These are phyloP conservation scores for Xylaria flabelliformis DNA, from an alignment of 495 filamentous ascomycete species.

Conservation along the genomic window DNA sequence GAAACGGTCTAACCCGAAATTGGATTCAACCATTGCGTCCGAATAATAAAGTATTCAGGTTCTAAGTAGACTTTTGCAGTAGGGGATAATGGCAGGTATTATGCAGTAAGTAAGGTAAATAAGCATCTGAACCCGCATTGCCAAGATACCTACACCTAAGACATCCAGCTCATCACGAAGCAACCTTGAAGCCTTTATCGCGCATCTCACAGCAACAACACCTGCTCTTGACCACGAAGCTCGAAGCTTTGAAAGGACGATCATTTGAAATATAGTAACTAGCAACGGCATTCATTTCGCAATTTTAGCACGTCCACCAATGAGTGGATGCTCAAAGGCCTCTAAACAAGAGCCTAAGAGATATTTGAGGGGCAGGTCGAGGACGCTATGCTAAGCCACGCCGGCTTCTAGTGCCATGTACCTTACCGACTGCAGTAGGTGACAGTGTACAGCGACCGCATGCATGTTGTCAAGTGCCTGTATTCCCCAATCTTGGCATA, in stretches of 20 bases:
- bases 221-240: background rate
- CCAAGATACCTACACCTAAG: background rate
- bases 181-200: too few species aligned
- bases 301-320: slow-evolving; percentile 4
- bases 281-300: background rate
- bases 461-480: too few species aligned
- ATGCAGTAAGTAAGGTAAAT: background rate
- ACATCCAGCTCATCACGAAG: background rate
- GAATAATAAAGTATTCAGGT: background rate
- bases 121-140: background rate
- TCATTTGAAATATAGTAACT: slow-evolving; percentile 14
- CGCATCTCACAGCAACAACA: background rate
- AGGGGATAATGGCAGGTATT: background rate
- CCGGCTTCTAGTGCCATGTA: background rate
- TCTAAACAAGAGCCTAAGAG: background rate
- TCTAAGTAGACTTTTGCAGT: background rate
- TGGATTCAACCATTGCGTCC: background rate
- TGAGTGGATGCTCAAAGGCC: background rate
- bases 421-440: slow-evolving; percentile 15
- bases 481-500: slow-evolving; percentile 1
- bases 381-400: slow-evolving; percentile 18
- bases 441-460: slow-evolving; percentile 1
- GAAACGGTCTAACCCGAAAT: background rate
- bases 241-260: background rate
- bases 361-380: background rate